phyloP scores from a whole-genome alignment of 768 basidiomycete species.

The Suillus alpinus region DNA sequence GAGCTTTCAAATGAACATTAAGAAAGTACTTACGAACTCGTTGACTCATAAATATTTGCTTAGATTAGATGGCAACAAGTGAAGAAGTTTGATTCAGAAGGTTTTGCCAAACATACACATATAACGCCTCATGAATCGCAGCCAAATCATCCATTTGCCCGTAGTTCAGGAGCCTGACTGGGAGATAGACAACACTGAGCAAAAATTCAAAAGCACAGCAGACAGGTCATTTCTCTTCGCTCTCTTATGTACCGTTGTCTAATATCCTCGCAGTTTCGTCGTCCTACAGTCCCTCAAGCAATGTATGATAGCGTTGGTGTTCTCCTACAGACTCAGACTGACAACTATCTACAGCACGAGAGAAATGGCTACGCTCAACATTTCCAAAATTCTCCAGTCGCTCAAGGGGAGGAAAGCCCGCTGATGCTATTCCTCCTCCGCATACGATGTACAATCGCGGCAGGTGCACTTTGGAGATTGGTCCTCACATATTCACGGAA shows the following conservation, averaged over 20 bases:
- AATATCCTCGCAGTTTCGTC: conserved; percentile 44
- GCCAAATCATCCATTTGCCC: conserved; percentile 41
- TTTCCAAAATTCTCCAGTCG: conserved; percentile 75
- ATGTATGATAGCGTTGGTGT: conserved; percentile 40
- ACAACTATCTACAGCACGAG: conserved; percentile 48
- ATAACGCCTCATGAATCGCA: conserved; percentile 23
- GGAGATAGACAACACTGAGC: conserved; percentile 51
- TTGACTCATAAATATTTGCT: conserved; percentile 35
- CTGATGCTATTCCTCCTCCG: conserved; percentile 54
- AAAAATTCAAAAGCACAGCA: conserved; percentile 44
- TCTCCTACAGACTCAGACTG: conserved; percentile 14
- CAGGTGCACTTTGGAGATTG: conserved; percentile 68
- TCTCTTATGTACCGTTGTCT: conserved; percentile 2
- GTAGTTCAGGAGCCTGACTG: conserved; percentile 57
- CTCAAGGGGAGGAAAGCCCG: conserved; percentile 54
- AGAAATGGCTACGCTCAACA: conserved; percentile 61
- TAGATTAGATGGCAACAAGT: conserved; percentile 4
- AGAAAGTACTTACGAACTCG: conserved; percentile 56
- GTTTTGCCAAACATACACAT: conserved; percentile 20
- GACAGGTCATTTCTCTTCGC: conserved; percentile 47
- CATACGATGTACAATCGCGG: conserved; percentile 66
- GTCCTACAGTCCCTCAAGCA: conserved; percentile 68
- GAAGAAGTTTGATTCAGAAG: conserved; percentile 6
- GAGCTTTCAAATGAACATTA: background rate
- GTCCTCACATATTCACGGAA: conserved; percentile 69